Conservation (phyloP, 2,329 filamentous ascomycete species). For the Rugonectria rugulosa region DNA sequence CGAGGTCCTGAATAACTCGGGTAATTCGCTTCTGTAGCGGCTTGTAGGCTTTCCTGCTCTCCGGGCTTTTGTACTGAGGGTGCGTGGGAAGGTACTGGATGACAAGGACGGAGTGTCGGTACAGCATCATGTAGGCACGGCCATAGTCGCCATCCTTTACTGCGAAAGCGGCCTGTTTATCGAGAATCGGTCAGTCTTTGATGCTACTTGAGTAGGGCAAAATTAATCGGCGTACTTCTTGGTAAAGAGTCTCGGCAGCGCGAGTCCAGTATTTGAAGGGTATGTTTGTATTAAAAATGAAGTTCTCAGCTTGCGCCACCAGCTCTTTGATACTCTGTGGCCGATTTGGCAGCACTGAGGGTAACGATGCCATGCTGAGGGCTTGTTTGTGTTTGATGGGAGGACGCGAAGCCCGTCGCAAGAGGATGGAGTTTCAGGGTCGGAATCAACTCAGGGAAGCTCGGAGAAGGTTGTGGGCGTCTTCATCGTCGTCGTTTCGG, state of each 20-base stretch:
- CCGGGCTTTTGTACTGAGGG: slow-evolving; percentile 74
- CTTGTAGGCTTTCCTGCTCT: slow-evolving; percentile 70
- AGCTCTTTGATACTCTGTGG: slow-evolving; percentile 81
- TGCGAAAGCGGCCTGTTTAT: slow-evolving; percentile 78
- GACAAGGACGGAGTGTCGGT: slow-evolving; percentile 87
- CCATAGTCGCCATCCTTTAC: slow-evolving; percentile 85
- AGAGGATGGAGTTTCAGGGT: slow-evolving; percentile 12
- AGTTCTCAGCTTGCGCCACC: slow-evolving; percentile 76
- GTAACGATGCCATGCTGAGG: slow-evolving; percentile 39
- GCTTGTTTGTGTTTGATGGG: neutral
- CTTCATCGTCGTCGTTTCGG: slow-evolving; percentile 5
- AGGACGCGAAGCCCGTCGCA: neutral
- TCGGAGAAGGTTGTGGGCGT: slow-evolving; percentile 19
- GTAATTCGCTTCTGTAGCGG: slow-evolving; percentile 58
- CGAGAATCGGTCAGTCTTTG: slow-evolving; percentile 28
- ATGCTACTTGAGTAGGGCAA: slow-evolving; percentile 32
- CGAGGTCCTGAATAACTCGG: slow-evolving; percentile 73
- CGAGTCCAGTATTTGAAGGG: slow-evolving; percentile 83
- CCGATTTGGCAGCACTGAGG: slow-evolving; percentile 48
- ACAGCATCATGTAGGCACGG: slow-evolving; percentile 89
- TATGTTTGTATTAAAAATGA: slow-evolving; percentile 80
- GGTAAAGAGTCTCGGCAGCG: slow-evolving; percentile 78
- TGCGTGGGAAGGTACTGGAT: slow-evolving; percentile 78
- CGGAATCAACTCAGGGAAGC: slow-evolving; percentile 3
- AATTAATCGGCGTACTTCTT: slow-evolving; percentile 67